Conservation (phyloP, 106 monocot genomes). For the Dioscorea alata region DNA sequence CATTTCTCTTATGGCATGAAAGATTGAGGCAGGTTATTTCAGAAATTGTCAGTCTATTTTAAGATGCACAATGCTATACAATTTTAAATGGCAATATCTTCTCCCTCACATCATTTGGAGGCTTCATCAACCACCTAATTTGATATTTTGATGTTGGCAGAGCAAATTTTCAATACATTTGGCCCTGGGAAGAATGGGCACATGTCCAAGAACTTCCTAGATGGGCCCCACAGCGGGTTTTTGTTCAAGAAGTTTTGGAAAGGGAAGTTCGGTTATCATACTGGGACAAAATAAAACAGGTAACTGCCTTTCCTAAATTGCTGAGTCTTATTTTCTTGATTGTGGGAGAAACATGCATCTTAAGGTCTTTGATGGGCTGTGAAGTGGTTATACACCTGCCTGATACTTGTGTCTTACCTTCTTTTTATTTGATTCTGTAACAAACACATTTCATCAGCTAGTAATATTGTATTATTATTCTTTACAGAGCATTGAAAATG, state of each 20-base stretch:
- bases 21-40: too few relatives aligned
- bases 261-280: constrained; percentile 89
- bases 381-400: too few relatives aligned
- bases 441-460: too few relatives aligned
- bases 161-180: constrained; percentile 87
- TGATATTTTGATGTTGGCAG: constrained; percentile 22
- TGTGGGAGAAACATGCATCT: neutral
- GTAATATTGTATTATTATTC: neutral
- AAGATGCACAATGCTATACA: neutral
- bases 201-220: constrained; percentile 80
- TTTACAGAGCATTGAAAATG: constrained; percentile 76
- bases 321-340: neutral
- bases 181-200: constrained; percentile 77
- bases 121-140: neutral
- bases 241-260: constrained; percentile 95
- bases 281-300: constrained; percentile 98
- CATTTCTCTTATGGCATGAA: too few relatives aligned
- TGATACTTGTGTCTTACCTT: too few relatives aligned
- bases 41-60: too few relatives aligned
- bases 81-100: neutral
- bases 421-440: too few relatives aligned
- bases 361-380: too few relatives aligned
- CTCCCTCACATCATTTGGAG: neutral
- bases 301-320: constrained; percentile 4
- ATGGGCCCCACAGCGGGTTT: constrained; percentile 94